A percentile compares a stretch with the other conserved stretches of the same genome.
These are phyloP conservation scores for Clitopilus passeckerianus DNA, from an alignment of 768 basidiomycete genomes.

Conservation along the genomic window DNA sequence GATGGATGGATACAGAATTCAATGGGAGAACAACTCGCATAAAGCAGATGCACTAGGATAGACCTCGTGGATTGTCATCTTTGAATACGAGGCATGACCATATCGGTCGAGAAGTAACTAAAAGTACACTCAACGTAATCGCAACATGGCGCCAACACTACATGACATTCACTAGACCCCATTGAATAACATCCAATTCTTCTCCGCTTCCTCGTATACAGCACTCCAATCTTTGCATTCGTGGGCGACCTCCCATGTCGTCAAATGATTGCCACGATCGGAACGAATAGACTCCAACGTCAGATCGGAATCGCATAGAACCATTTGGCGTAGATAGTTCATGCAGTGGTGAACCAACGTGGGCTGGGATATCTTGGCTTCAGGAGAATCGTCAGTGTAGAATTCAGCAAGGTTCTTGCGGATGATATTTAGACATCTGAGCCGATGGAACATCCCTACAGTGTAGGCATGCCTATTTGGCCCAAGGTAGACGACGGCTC, in stretches of 20 bases:
- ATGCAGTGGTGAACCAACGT: conserved; percentile 21
- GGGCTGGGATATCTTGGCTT: not conserved
- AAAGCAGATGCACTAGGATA: too few species aligned
- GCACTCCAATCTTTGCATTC: conserved; percentile 12
- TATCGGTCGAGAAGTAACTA: too few species aligned
- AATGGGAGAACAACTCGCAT: not conserved
- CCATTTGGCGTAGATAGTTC: conserved; percentile 25
- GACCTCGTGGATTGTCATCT: too few species aligned
- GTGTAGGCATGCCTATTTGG: conserved; percentile 20
- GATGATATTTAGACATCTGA: conserved; percentile 32
- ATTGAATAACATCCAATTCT: conserved; percentile 8
- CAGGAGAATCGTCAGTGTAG: conserved; percentile 5
- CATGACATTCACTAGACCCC: not conserved
- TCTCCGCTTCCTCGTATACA: conserved; percentile 14
- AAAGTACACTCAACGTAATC: too few species aligned
- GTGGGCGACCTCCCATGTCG: conserved; percentile 11
- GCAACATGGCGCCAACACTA: not conserved
- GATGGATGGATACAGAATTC: conserved; percentile 4
- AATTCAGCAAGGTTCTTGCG: conserved; percentile 10
- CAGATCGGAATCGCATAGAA: conserved; percentile 22
- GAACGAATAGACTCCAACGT: conserved; percentile 12
- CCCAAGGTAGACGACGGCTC: conserved; percentile 21
- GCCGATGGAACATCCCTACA: conserved; percentile 33
- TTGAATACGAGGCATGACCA: too few species aligned
- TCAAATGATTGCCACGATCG: conserved; percentile 4